Evolutionary conservation across 1,284 basidiomycete species (phyloP), one percentile per base, ranked within the genome.

Genomic region (Vanrija sp.): DNA sequence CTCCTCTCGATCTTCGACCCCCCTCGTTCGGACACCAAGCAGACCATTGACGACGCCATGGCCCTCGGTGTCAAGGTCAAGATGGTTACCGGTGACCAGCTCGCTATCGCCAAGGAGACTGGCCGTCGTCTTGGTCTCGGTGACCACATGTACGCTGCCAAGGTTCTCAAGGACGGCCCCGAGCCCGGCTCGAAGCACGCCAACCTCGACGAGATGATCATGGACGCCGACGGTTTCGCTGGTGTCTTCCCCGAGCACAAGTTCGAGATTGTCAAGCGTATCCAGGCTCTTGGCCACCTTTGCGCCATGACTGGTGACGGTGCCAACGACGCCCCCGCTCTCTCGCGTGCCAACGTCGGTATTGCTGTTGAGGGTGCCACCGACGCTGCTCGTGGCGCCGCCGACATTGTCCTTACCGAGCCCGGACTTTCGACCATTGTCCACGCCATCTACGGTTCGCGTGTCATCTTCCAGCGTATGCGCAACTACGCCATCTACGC

Each of bases 41-140:
- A 97, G 80, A 98, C 95, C 36, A 96, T 98, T 73, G 92, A 97
- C 75, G 92, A 97, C 77, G 94, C 94, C 57, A 81, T 93, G 60
- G 86, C 87, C 57, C 89, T 98, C 74, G 94, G 95, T 79, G 93
- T 98, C 66, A 88, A 88, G 77, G 94, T 98, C 77, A 98, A 98
- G 87, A 98, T 98, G 95, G 93, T 97, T 62, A 98, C 94, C 45
- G 94, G 94, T 84, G 94, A 98, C 78, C 92, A 97, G 81, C 89
- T 98, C 72, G 94, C 95, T 67, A 98, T 98, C 65, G 94, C 94
- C 56, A 98, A 98, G 85, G 95, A 98, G 79, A 98, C 94, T 61
- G 94, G 95, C 66, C 89, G 93, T 78, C 89, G 93, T 82, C 89
- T 98, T 54, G 94, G 94, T 72, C 81, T 89, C 61, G 91, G 91